Evolutionary conservation across 2,329 filamentous ascomycete species (phyloP), one percentile per base, ranked within the genome.

Genomic region (Thielaviopsis euricoi): DNA sequence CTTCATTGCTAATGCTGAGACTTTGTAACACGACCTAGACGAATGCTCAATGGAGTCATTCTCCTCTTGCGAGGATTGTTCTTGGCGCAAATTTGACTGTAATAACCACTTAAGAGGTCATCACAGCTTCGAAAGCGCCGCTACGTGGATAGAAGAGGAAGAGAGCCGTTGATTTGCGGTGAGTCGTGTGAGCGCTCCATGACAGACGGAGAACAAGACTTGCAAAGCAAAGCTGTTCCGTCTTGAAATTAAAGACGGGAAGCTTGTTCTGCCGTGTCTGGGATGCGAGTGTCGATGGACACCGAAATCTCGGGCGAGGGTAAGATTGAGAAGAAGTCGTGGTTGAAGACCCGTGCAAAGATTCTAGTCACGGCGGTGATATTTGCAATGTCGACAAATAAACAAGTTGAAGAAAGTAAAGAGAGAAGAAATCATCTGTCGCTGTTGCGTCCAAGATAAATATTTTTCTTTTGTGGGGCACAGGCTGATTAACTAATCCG

Each of bases 101-200:
- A 68, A 76, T 80, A 83, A 85, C 81, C 83, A 88, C 80, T 70
- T 79, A 70, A 76, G 70, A 75, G 76, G 72, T 77, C 83, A 77
- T 76, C 74, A 87, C 89, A 89, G 87, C 87, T 93, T 93, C 87
- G 87, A 93, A 87, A 87, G 86, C 83, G 87, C 87, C 87, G 62
- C 58, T 37, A 23, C 22, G 22, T 22, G 53, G 46, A 6, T 52
- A 21, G 26, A 23, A 52, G 52, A 52, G 26, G 56, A 1, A 48
- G 1, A 19, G 21, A 48, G 43, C 43, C n/a, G n/a, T 21, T 48
- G 43, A 48, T n/a, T 48, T 10, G 7, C 3, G 7, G 17, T 21
- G 10, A 1, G 17, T n/a, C n/a, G 43, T n/a, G n/a, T 48, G n/a
- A n/a, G n/a, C n/a, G 17, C 40, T 46, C n/a, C 12, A n/a, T 46